Evolutionary conservation across 345 rosid species (phyloP).

Genomic region (Syzygium oleosum): DNA sequence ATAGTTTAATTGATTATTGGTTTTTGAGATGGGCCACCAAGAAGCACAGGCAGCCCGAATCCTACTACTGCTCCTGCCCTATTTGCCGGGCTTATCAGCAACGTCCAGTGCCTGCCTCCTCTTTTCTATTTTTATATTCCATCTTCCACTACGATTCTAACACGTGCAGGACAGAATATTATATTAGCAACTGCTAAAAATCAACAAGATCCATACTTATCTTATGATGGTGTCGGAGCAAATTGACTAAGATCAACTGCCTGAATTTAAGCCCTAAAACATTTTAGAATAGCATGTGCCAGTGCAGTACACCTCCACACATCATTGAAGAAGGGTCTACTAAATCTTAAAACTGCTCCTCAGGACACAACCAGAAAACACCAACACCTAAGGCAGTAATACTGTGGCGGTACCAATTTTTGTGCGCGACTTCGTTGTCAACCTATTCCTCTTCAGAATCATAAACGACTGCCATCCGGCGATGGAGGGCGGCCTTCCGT

Average conservation of each 20-base stretch:
- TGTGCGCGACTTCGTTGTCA: not conserved
- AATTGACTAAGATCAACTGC: not conserved
- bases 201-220: not conserved
- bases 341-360: not conserved
- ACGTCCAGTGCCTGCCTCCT: not conserved
- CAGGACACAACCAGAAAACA: not conserved
- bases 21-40: not conserved
- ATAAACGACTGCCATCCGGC: slow-evolving; percentile 77
- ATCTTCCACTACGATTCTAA: not conserved
- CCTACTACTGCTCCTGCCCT: not conserved
- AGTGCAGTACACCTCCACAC: not conserved
- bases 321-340: not conserved
- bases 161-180: not conserved
- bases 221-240: not conserved
- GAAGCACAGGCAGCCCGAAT: not conserved
- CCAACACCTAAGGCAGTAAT: not conserved
- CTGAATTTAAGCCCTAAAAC: not conserved
- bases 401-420: not conserved
- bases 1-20: not conserved
- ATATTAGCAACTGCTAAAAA: not conserved
- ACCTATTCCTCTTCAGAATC: slow-evolving; percentile 83
- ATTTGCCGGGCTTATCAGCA: not conserved
- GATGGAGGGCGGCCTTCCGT: slow-evolving; percentile 62
- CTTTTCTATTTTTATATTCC: not conserved
- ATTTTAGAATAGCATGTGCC: not conserved